These are phyloP conservation scores for Geranium incanum DNA, from an alignment of 441 rosid species.

Conservation along the genomic window DNA sequence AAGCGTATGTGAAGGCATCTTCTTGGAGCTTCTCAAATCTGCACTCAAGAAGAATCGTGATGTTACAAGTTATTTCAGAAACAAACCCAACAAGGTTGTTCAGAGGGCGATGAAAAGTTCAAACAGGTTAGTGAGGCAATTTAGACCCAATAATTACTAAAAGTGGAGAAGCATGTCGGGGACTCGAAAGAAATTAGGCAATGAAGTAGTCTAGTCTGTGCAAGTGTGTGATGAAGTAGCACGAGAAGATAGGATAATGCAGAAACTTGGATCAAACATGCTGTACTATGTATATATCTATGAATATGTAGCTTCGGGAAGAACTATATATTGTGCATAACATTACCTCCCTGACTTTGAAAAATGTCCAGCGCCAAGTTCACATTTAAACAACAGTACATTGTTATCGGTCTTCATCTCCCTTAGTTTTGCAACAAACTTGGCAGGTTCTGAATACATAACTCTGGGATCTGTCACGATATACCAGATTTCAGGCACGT, in stretches of 20 bases:
- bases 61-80: background rate
- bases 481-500: constrained; percentile 9
- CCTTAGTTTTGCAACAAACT: constrained; percentile 23
- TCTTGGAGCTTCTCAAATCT: constrained; percentile 91
- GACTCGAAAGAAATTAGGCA: constrained; percentile 1
- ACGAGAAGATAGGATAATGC: background rate
- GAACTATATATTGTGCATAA: background rate
- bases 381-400: constrained; percentile 67
- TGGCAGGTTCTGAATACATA: constrained; percentile 81
- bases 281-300: background rate
- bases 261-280: background rate
- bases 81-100: background rate
- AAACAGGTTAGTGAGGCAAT: background rate
- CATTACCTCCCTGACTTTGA: constrained; percentile 88
- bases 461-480: constrained; percentile 67
- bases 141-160: background rate
- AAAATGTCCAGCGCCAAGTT: constrained; percentile 84
- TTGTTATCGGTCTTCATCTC: constrained; percentile 61
- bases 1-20: constrained; percentile 59
- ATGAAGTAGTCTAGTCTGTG: background rate
- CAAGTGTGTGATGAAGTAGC: background rate
- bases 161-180: background rate
- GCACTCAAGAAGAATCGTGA: constrained; percentile 20
- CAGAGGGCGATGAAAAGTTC: background rate
- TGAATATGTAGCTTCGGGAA: background rate